These are phyloP conservation scores for Chamaenerion angustifolium DNA, from an alignment of 345 rosid genomes.

Conservation along the genomic window DNA sequence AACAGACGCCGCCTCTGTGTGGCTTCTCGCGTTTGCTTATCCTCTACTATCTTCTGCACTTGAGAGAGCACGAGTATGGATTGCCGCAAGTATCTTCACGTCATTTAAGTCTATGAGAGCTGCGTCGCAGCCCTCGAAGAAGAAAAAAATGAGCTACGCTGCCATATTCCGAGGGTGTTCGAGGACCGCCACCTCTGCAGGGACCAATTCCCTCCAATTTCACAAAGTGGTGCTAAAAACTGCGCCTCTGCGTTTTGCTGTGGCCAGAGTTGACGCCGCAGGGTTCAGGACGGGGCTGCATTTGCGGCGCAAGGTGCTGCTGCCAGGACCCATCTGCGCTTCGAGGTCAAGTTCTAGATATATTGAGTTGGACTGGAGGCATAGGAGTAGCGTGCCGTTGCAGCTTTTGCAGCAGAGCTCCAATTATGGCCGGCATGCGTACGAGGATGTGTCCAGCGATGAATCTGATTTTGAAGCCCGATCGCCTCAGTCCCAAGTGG, in stretches of 20 bases:
- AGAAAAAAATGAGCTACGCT: constrained; percentile 37
- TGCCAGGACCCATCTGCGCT: not conserved
- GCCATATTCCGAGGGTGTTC: constrained; percentile 36
- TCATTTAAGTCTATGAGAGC: too few relatives aligned
- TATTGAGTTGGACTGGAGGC: constrained; percentile 31
- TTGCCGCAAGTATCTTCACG: too few relatives aligned
- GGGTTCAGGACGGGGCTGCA: not conserved
- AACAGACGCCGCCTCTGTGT: too few relatives aligned
- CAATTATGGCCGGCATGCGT: constrained; percentile 59
- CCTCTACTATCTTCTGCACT: too few relatives aligned
- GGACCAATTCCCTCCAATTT: constrained; percentile 23
- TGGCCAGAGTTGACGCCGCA: not conserved
- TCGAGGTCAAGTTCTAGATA: not conserved
- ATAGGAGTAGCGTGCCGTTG: constrained; percentile 9
- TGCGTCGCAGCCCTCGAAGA: too few relatives aligned
- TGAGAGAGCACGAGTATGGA: too few relatives aligned
- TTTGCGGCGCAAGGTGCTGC: constrained; percentile 1
- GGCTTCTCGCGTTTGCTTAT: too few relatives aligned
- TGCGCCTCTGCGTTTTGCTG: constrained; percentile 9
- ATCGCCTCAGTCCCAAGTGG: constrained; percentile 28
- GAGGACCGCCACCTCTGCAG: constrained; percentile 28
- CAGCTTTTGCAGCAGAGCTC: constrained; percentile 36
- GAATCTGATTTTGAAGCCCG: constrained; percentile 61
- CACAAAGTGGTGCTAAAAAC: constrained; percentile 24
- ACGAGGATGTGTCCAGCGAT: constrained; percentile 56